Conservation (phyloP, 2,329 filamentous ascomycete genomes). For the Ophiocordyceps unilateralis region DNA sequence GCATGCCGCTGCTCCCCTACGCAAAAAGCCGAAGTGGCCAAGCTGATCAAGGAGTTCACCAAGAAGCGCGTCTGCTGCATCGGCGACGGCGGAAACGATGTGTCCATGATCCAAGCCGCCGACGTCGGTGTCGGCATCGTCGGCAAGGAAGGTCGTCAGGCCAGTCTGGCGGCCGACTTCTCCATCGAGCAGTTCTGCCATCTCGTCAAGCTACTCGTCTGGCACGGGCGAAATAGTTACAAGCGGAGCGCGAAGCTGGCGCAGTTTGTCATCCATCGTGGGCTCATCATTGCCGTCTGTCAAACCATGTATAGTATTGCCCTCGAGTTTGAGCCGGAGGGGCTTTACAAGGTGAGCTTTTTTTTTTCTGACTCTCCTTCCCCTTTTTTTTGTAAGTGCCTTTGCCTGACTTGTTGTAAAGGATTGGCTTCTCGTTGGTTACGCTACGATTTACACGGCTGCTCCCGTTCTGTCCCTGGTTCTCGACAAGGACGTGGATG, state of each 20-base stretch:
- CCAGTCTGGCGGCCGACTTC: conserved; percentile 88
- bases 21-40: conserved; percentile 88
- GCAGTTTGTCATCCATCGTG: conserved; percentile 96
- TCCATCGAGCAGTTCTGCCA: conserved; percentile 92
- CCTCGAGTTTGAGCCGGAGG: conserved; percentile 80
- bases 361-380: background rate
- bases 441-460: conserved; percentile 92
- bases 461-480: conserved; percentile 84
- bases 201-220: conserved; percentile 90
- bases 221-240: conserved; percentile 96
- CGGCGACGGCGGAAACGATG: conserved; percentile 94
- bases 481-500: conserved; percentile 87
- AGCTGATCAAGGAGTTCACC: conserved; percentile 76
- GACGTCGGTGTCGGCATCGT: conserved; percentile 97
- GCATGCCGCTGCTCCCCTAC: conserved; percentile 94
- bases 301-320: conserved; percentile 97
- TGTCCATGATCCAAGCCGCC: conserved; percentile 97
- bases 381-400: background rate
- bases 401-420: conserved; percentile 14
- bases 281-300: conserved; percentile 85
- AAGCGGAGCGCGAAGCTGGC: conserved; percentile 89
- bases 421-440: conserved; percentile 93
- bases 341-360: conserved; percentile 54
- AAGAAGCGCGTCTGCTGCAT: conserved; percentile 96
- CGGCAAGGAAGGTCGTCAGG: conserved; percentile 91